These are phyloP conservation scores for Fusarium anguioides DNA, from an alignment of 2,329 filamentous ascomycete genomes.

Conservation along the genomic window DNA sequence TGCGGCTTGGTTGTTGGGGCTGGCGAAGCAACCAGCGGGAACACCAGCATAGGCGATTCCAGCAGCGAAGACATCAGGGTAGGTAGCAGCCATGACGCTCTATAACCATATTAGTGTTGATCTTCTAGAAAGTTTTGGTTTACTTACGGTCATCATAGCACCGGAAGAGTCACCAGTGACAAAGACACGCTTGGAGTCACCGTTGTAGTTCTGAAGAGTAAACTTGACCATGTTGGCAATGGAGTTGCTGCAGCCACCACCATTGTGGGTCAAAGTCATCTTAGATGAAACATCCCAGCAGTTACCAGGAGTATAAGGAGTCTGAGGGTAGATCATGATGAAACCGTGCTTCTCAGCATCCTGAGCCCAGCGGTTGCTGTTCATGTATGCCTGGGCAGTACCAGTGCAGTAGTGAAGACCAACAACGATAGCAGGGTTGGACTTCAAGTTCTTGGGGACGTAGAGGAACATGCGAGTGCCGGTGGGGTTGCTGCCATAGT, in stretches of 20 bases:
- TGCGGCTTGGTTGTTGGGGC: constrained; percentile 1
- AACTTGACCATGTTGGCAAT: constrained; percentile 24
- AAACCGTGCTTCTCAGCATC: constrained; percentile 23
- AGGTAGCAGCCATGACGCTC: constrained; percentile 18
- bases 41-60: constrained; percentile 19
- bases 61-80: constrained; percentile 10
- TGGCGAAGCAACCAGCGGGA: constrained; percentile 13
- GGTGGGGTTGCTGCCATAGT: constrained; percentile 16
- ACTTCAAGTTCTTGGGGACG: constrained; percentile 12
- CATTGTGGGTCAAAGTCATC: constrained; percentile 16
- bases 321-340: constrained; percentile 21
- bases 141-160: constrained; percentile 21
- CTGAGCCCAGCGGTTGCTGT: constrained; percentile 13
- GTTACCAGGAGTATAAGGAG: constrained; percentile 9
- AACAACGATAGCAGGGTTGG: constrained; percentile 20
- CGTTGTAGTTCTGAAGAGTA: constrained; percentile 8
- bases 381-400: constrained; percentile 1
- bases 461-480: constrained; percentile 21
- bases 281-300: constrained; percentile 23
- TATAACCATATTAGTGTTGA: background rate
- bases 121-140: rapidly evolving
- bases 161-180: constrained; percentile 23
- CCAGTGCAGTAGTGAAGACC: constrained; percentile 15
- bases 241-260: constrained; percentile 11
- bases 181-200: constrained; percentile 15